phyloP scores from a whole-genome alignment of 495 filamentous ascomycete species.

The Margaritispora aquatica region DNA sequence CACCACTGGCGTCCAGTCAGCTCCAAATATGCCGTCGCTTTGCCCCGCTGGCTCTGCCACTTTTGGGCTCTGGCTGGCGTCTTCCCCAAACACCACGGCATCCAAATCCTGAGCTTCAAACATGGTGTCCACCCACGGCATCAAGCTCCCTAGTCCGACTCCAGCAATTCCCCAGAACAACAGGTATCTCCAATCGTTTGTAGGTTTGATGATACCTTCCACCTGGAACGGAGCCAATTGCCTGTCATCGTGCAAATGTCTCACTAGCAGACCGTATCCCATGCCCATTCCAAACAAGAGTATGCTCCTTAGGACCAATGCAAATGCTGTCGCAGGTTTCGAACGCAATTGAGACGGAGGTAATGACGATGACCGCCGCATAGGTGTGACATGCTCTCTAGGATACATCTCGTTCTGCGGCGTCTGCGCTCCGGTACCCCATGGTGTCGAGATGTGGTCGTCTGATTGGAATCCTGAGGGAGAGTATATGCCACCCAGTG shows the following conservation, averaged over 20 bases:
- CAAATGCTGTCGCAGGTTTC: constrained; percentile 24
- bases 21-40: constrained; percentile 21
- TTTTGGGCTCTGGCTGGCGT: constrained; percentile 8
- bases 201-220: constrained; percentile 42
- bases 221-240: constrained; percentile 58
- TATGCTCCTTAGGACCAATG: constrained; percentile 37
- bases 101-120: constrained; percentile 24
- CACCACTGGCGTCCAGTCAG: constrained; percentile 77
- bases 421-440: constrained; percentile 67
- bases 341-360: constrained; percentile 15
- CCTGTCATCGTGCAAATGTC: constrained; percentile 70
- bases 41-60: constrained; percentile 15
- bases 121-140: constrained; percentile 78
- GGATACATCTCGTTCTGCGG: constrained; percentile 26
- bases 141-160: constrained; percentile 64
- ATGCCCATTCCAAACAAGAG: constrained; percentile 78
- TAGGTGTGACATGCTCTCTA: neutral
- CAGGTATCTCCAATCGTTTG: constrained; percentile 63
- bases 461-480: constrained; percentile 50
- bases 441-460: constrained; percentile 42
- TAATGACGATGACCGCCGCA: constrained; percentile 13
- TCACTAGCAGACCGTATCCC: constrained; percentile 77
- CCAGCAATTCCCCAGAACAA: constrained; percentile 77
- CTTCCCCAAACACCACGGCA: constrained; percentile 22
- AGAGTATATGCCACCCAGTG: constrained; percentile 85